These are phyloP conservation scores for Podila clonocystis DNA, from an alignment of 192 early-diverging fungal species.

Conservation along the genomic window DNA sequence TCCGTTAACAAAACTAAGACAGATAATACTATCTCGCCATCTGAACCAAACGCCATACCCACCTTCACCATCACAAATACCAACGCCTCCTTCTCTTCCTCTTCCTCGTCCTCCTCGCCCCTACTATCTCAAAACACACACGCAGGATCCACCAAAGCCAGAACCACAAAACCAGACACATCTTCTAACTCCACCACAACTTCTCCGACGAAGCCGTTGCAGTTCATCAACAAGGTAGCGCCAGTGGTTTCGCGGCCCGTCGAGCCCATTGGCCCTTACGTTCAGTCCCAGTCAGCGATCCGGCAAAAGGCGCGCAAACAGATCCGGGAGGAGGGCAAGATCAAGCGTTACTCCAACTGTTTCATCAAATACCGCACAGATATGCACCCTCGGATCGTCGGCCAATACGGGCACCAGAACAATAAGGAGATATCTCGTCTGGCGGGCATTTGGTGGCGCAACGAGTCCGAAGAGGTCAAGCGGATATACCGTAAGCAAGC, in stretches of 20 bases:
- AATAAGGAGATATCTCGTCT: slow-evolving; percentile 66
- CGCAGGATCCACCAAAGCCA: not conserved
- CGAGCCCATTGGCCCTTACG: not conserved
- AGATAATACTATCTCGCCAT: no score
- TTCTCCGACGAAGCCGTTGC: not conserved
- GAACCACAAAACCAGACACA: not conserved
- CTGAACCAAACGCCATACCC: no score
- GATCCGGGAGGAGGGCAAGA: slow-evolving; percentile 26
- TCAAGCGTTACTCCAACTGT: slow-evolving; percentile 52
- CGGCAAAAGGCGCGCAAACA: slow-evolving; percentile 31
- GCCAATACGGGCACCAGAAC: slow-evolving; percentile 53
- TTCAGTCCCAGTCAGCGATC: slow-evolving; percentile 18
- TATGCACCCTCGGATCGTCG: slow-evolving; percentile 62
- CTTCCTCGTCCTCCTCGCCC: not conserved
- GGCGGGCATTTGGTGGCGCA: slow-evolving; percentile 62
- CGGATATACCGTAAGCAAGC: slow-evolving; percentile 57
- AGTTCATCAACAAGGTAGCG: slow-evolving; percentile 29
- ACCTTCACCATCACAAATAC: no score
- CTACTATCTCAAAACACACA: not conserved
- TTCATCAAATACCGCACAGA: slow-evolving; percentile 66
- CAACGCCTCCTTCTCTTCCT: not conserved
- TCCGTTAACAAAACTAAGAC: no score
- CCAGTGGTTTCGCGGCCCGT: slow-evolving; percentile 13
- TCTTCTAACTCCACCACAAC: not conserved
- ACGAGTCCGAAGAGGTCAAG: slow-evolving; percentile 59